phyloP scores from a whole-genome alignment of 2,329 filamentous ascomycete genomes.

The Botrytis fabae region DNA sequence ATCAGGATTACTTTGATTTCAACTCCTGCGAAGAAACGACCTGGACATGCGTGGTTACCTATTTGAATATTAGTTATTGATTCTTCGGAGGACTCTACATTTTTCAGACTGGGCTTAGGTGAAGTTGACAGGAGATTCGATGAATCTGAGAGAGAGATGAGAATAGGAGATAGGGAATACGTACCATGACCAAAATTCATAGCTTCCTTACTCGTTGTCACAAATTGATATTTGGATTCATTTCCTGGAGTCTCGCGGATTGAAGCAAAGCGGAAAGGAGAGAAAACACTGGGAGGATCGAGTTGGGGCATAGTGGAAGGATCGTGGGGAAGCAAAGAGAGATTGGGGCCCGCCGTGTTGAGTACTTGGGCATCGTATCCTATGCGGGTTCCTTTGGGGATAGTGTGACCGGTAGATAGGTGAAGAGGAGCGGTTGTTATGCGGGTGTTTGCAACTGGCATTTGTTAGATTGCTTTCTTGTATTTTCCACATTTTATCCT shows the following conservation, averaged over 20 bases:
- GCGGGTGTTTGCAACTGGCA: neutral
- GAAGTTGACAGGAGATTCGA: neutral
- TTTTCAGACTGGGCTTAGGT: neutral
- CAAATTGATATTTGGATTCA: neutral
- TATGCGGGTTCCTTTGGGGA: neutral
- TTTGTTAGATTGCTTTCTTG: neutral
- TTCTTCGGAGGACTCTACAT: neutral
- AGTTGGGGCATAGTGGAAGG: neutral
- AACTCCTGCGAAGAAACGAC: neutral
- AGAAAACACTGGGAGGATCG: neutral
- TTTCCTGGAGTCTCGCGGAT: neutral
- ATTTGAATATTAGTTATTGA: neutral
- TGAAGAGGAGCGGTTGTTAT: neutral
- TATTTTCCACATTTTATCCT: too few relatives aligned
- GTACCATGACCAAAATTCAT: constrained; percentile 17
- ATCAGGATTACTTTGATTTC: constrained; percentile 6
- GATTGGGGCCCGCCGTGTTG: neutral
- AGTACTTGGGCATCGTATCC: neutral
- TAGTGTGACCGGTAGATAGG: neutral
- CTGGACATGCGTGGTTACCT: neutral
- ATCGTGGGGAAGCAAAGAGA: neutral
- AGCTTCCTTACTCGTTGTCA: neutral
- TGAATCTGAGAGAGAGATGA: neutral
- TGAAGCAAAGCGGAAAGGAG: neutral
- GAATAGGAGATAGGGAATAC: neutral